Conservation (phyloP, 208 protist species). For the Blastocrithidia nonstop region DNA sequence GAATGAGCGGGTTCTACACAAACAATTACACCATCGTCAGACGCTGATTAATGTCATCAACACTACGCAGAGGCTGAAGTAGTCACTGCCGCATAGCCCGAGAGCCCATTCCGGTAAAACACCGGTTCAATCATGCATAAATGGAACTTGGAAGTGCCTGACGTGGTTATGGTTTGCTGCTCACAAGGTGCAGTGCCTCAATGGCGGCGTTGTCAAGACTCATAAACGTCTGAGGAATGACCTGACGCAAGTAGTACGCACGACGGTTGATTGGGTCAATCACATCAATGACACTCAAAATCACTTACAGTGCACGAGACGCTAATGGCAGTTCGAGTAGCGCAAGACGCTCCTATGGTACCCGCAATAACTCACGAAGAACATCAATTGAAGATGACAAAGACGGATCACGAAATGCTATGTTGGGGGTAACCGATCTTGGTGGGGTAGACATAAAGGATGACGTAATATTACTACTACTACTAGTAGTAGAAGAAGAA, state of each 20-base stretch:
- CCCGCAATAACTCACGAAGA: slow-evolving; percentile 58
- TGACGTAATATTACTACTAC: background rate
- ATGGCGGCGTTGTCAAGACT: slow-evolving; percentile 88
- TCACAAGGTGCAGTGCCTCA: slow-evolving; percentile 84
- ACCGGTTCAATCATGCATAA: slow-evolving; percentile 92
- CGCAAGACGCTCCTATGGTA: slow-evolving; percentile 53
- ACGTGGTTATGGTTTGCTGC: slow-evolving; percentile 63
- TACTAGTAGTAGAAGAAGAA: background rate
- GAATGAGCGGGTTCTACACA: slow-evolving; percentile 65
- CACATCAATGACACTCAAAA: slow-evolving; percentile 44
- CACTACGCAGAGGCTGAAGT: slow-evolving; percentile 90
- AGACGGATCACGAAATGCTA: background rate
- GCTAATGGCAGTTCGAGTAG: slow-evolving; percentile 29
- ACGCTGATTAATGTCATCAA: slow-evolving; percentile 85
- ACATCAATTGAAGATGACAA: slow-evolving; percentile 12
- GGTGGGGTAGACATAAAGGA: background rate
- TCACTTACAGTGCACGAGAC: slow-evolving; percentile 36
- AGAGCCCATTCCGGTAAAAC: slow-evolving; percentile 90
- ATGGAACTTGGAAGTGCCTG: slow-evolving; percentile 62
- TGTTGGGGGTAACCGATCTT: background rate
- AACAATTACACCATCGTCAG: slow-evolving; percentile 90
- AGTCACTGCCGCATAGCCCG: slow-evolving; percentile 94
- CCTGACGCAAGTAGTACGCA: slow-evolving; percentile 67
- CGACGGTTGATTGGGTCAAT: slow-evolving; percentile 49
- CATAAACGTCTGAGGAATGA: slow-evolving; percentile 82